Conservation (phyloP, 2,329 filamentous ascomycete genomes). For the Zymoseptoria tritici region DNA sequence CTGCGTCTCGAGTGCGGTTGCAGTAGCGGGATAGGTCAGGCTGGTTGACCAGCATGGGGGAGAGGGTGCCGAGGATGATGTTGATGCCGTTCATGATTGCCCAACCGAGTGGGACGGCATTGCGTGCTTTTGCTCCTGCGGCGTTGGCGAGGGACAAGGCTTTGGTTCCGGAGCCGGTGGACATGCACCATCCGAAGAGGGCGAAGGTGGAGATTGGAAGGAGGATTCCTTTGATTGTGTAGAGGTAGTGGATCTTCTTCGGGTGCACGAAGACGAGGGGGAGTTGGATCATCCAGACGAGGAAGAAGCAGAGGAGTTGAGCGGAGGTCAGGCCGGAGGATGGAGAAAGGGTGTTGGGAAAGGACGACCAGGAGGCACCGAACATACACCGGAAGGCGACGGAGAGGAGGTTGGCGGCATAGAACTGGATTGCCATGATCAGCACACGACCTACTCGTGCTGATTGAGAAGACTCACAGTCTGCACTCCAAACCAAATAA, state of each 20-base stretch:
- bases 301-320: constrained; percentile 28
- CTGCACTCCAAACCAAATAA: constrained; percentile 36
- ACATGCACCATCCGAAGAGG: constrained; percentile 28
- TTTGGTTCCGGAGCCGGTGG: constrained; percentile 22
- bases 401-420: constrained; percentile 30
- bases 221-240: constrained; percentile 13
- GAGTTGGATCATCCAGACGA: constrained; percentile 25
- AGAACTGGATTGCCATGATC: constrained; percentile 11
- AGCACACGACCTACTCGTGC: too few species aligned
- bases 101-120: constrained; percentile 26
- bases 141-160: not conserved
- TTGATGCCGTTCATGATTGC: constrained; percentile 37
- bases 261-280: constrained; percentile 31
- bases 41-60: constrained; percentile 35
- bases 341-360: constrained; percentile 23
- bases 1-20: constrained; percentile 24
- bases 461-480: not conserved
- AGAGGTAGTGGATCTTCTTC: constrained; percentile 22
- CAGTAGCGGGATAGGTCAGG: constrained; percentile 38
- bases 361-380: constrained; percentile 32
- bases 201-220: constrained; percentile 27
- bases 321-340: constrained; percentile 29
- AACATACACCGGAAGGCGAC: constrained; percentile 35
- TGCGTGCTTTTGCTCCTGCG: constrained; percentile 12
- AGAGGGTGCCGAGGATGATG: constrained; percentile 34